These are phyloP conservation scores for Cetradonia linearis DNA, from an alignment of 495 filamentous ascomycete genomes.

Conservation along the genomic window DNA sequence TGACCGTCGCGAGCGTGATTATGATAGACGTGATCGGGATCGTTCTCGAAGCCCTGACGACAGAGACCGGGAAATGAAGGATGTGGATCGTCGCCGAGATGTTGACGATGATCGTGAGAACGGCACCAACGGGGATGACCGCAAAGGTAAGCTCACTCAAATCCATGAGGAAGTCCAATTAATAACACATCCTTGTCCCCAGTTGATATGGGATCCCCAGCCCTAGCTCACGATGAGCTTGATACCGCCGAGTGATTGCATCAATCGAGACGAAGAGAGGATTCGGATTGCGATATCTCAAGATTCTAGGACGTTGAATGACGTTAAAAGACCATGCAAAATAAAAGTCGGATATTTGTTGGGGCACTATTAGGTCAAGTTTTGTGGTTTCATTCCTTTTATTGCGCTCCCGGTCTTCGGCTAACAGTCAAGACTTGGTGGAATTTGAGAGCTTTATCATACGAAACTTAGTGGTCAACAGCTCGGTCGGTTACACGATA, in stretches of 20 bases:
- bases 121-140: conserved; percentile 51
- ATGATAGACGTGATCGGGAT: conserved; percentile 60
- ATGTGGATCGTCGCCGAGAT: conserved; percentile 57
- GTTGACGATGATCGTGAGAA: conserved; percentile 49
- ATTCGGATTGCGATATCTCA: background rate
- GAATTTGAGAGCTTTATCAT: conserved; percentile 3
- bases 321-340: background rate
- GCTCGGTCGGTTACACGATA: conserved; percentile 14
- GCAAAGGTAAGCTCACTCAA: conserved; percentile 60
- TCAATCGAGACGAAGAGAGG: background rate
- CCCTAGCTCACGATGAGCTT: conserved; percentile 86
- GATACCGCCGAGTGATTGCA: conserved; percentile 79
- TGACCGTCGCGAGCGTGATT: conserved; percentile 71
- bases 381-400: conserved; percentile 9
- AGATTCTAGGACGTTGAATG: background rate
- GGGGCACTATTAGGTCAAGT: conserved; percentile 8
- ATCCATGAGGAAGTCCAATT: conserved; percentile 14
- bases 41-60: conserved; percentile 52
- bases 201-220: conserved; percentile 59
- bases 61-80: conserved; percentile 63
- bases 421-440: conserved; percentile 7
- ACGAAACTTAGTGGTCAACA: conserved; percentile 14
- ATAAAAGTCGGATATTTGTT: background rate
- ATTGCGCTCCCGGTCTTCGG: conserved; percentile 2
- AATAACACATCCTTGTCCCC: conserved; percentile 8